Evolutionary conservation across 2,329 filamentous ascomycete genomes (phyloP), one percentile per base, ranked within the genome.

Genomic region (Aspergillus fumigatus): DNA sequence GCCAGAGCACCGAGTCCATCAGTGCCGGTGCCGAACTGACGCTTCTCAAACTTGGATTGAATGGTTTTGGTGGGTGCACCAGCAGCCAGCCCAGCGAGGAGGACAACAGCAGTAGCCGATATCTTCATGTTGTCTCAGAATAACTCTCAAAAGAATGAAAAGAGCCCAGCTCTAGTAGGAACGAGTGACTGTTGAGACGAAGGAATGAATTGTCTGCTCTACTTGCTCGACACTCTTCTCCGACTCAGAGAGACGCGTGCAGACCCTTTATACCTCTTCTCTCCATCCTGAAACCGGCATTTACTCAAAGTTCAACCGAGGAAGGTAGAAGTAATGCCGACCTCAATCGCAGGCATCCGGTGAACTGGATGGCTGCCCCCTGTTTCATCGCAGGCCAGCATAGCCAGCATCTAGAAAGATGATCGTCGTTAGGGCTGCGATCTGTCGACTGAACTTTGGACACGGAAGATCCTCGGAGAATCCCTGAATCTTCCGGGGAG

Each of bases 91-190:
- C 60, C 62, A 17, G 61, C 56, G 32, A 61, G 61, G 14, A 67
- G 43, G 10, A 70, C 55, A 23, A 58, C 53, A n/a, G 69, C 57
- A 23, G 60, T 40, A 8, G 65, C 41, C 32, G 63, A 53, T 17
- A 61, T 52, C 56, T 68, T 69, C 67, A 70, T 70, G 6, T 17
- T 54, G 32, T 40, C 41, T 29, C 10, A 21, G n/a, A 29, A 38
- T 45, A 11, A 41, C 35, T 41, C 19, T 25, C 5, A 23, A 52
- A 23, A 54, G 19, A 50, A 52, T 35, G 50, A 45, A 26, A 53
- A 58, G 59, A 64, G 59, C 58, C 57, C 63, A 45, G 63, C 61
- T 66, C 62, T 53, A 38, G 32, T 38, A 35, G 11, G 11, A 50
- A 45, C 10, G 47, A 50, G 19, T 41, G 52, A 54, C 29, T 26